Evolutionary conservation across 371 early-diverging fungal genomes (phyloP).

Genomic region (Capillidium heterosporum): DNA sequence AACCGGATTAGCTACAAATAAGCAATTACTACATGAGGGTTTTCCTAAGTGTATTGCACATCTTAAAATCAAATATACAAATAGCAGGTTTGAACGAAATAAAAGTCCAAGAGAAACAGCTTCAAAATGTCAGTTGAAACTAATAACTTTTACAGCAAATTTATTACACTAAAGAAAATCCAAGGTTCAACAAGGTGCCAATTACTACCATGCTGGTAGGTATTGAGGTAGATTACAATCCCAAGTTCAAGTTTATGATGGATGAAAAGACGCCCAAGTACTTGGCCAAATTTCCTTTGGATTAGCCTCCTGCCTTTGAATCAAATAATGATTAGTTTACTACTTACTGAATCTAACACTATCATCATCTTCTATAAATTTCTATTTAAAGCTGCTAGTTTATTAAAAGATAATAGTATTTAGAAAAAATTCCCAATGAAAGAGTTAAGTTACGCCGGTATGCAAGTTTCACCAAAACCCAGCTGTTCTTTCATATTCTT

Average conservation of each 20-base stretch:
- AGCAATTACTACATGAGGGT: too few relatives aligned
- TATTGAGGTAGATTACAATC: constrained; percentile 35
- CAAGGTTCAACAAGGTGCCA: constrained; percentile 36
- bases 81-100: background rate
- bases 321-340: constrained; percentile 37
- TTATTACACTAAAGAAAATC: constrained; percentile 14
- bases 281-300: constrained; percentile 49
- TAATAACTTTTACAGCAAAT: background rate
- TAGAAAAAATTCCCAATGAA: constrained; percentile 50
- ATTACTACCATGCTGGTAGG: constrained; percentile 64
- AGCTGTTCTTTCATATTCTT: constrained; percentile 15
- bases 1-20: too few relatives aligned
- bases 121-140: background rate
- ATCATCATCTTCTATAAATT: constrained; percentile 25
- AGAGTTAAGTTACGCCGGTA: constrained; percentile 60
- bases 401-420: constrained; percentile 34
- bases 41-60: too few relatives aligned
- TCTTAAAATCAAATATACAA: too few relatives aligned
- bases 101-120: background rate
- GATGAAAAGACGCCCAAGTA: constrained; percentile 60
- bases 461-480: constrained; percentile 48
- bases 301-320: constrained; percentile 53
- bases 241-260: constrained; percentile 39
- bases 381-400: constrained; percentile 48
- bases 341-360: constrained; percentile 55